Base-by-base conservation (phyloP, 345 rosid species). In the Jatropha curcas region DNA sequence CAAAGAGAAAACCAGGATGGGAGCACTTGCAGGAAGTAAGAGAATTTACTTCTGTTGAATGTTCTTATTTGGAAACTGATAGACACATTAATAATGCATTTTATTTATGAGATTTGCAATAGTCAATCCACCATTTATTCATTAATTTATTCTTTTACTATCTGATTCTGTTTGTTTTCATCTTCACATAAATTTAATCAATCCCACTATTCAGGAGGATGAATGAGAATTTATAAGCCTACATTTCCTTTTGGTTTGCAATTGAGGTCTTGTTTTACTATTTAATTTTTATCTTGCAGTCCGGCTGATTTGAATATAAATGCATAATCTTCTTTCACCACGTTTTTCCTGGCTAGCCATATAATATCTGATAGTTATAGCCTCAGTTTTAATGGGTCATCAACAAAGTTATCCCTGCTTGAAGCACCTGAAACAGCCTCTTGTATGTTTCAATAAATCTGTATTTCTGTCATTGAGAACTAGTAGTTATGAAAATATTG, bases 1-100 rank as follows among this genome's bases (percentile, higher is more conserved):
- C 90, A 68, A 90, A 92, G 83, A 81, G 89, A 77, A 82, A 83
- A 70, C 98, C 93, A 64, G 98, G 98, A 17, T 92, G 98, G 97
- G 98, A 94, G 81, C 82, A 86, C 84, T 79, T 94, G 76, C 98
- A 92, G 75, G 93, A 91, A 81, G 97, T 94, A 83, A 85, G 86
- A 81, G 75, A 24, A 56, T 62, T 30, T 71, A 46, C 41, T 37
- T 20, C 4, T 65, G 5, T 31, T n/a, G 30, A 24, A 39, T 60
- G 25, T 28, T 43, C 33, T 17, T 41, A n/a, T 64, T 22, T 11
- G 20, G 56, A 53, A 70, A 19, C 34, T 65, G 8, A 1, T 59
- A 55, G 65, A 52, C 51, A 22, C 57, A 25, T 55, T 66, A 7
- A 33, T 24, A 13, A 2, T 60, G 31, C 53, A 60, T 60, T 45